phyloP scores from a whole-genome alignment of 345 rosid genomes.

The Salix exigua region DNA sequence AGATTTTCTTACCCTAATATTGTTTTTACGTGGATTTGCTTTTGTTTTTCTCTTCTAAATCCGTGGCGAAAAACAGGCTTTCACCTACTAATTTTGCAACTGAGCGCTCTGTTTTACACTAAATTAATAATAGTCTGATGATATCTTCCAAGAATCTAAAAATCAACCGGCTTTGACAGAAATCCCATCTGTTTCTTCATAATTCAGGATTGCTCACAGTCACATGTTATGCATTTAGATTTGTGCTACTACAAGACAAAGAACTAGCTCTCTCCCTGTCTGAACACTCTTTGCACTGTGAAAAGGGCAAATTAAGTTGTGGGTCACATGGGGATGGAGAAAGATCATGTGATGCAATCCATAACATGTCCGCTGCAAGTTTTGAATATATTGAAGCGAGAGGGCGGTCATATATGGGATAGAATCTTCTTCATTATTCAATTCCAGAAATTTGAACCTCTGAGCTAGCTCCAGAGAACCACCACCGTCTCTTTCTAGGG shows the following conservation, averaged over 20 bases:
- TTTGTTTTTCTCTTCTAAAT: no score
- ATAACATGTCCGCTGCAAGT: not conserved
- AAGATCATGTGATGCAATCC: constrained; percentile 14
- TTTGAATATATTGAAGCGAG: not conserved
- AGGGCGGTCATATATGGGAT: constrained; percentile 14
- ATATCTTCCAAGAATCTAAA: not conserved
- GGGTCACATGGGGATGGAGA: constrained; percentile 19
- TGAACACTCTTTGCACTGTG: not conserved
- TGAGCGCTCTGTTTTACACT: not conserved
- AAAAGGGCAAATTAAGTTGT: not conserved
- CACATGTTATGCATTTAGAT: constrained; percentile 31
- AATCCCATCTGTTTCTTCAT: not conserved
- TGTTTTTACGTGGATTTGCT: no score
- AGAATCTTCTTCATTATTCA: constrained; percentile 27
- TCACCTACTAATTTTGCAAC: not conserved
- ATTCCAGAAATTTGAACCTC: not conserved
- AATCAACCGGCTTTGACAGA: not conserved
- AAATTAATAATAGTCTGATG: not conserved
- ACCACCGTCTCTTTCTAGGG: not conserved
- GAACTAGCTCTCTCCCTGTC: not conserved
- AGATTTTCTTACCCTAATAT: no score
- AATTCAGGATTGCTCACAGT: not conserved
- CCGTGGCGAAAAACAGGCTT: not conserved
- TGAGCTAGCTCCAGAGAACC: not conserved
- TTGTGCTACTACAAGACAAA: constrained; percentile 24